phyloP scores from a whole-genome alignment of 768 basidiomycete genomes.

The Tylopilus felleus region DNA sequence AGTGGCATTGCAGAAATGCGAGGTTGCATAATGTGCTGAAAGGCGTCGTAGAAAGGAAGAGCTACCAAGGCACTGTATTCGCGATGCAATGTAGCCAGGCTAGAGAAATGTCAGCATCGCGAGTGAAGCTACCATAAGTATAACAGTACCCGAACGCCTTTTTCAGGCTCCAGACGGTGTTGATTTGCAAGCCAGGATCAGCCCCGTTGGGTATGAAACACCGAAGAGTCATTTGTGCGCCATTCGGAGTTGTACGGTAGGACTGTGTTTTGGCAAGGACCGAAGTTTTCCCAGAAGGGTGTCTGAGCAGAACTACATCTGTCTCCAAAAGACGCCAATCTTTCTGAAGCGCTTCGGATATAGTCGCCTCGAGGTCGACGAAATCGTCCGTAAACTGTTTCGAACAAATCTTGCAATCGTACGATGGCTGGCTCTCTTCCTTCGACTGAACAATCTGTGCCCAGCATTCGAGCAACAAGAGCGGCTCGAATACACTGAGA shows the following conservation, averaged over 20 bases:
- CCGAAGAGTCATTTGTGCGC: conserved; percentile 57
- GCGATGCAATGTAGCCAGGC: conserved; percentile 86
- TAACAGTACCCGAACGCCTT: conserved; percentile 73
- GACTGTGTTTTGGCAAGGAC: conserved; percentile 71
- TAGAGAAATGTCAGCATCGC: conserved; percentile 32
- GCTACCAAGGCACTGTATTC: conserved; percentile 88
- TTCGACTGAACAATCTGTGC: conserved; percentile 78
- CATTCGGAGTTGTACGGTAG: conserved; percentile 41
- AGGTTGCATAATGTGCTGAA: conserved; percentile 66
- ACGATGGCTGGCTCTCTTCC: conserved; percentile 52
- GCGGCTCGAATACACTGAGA: conserved; percentile 72
- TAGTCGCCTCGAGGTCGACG: conserved; percentile 70
- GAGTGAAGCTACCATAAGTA: background rate
- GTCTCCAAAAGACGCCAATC: conserved; percentile 78
- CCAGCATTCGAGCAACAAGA: conserved; percentile 89
- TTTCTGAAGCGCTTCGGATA: conserved; percentile 55
- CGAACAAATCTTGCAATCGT: conserved; percentile 61
- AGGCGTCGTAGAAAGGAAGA: conserved; percentile 79
- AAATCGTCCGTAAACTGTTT: conserved; percentile 78
- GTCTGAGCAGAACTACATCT: conserved; percentile 79
- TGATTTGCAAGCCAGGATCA: conserved; percentile 62
- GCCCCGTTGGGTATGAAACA: conserved; percentile 41
- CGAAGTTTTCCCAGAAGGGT: conserved; percentile 48
- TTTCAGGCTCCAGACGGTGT: conserved; percentile 67
- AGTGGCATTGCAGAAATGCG: conserved; percentile 46